Conservation (phyloP, 768 basidiomycete species). For the Xerocomellus intermedius region DNA sequence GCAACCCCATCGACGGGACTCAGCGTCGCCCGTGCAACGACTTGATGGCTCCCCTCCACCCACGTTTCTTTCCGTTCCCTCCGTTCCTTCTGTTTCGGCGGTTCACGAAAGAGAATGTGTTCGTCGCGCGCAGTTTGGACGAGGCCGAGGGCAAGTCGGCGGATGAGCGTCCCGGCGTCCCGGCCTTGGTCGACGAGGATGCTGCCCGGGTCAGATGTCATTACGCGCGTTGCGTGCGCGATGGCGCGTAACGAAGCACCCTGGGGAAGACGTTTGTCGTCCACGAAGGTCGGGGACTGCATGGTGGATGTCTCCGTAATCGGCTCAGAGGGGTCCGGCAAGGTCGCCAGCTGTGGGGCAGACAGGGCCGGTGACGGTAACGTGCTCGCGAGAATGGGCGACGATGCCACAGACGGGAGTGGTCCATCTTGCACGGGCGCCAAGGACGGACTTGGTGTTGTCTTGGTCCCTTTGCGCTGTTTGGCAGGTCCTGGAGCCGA, state of each 20-base stretch:
- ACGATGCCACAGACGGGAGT: slow-evolving; percentile 14
- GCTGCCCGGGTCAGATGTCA: slow-evolving; percentile 75
- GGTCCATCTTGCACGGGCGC: slow-evolving; percentile 13
- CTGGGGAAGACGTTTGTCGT: slow-evolving; percentile 42
- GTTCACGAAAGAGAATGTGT: slow-evolving; percentile 43
- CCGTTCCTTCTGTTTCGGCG: slow-evolving; percentile 44
- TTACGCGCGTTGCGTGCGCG: slow-evolving; percentile 80
- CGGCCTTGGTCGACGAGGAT: slow-evolving; percentile 69
- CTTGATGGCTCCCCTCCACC: slow-evolving; percentile 28
- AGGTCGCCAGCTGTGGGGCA: slow-evolving; percentile 31
- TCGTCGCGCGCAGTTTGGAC: slow-evolving; percentile 68
- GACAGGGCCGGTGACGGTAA: slow-evolving; percentile 18
- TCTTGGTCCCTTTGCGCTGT: slow-evolving; percentile 18
- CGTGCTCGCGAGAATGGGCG: slow-evolving; percentile 16
- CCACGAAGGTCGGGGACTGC: slow-evolving; percentile 24
- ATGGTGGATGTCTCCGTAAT: slow-evolving; percentile 29
- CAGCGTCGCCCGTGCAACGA: slow-evolving; percentile 43
- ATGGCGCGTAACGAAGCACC: slow-evolving; percentile 74
- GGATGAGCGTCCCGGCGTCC: slow-evolving; percentile 61
- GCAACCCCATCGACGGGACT: slow-evolving; percentile 42
- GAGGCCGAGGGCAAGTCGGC: slow-evolving; percentile 62
- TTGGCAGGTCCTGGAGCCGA: slow-evolving; percentile 27
- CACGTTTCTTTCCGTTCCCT: slow-evolving; percentile 35
- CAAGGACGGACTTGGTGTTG: slow-evolving; percentile 27
- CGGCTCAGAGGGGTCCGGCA: slow-evolving; percentile 19